Base-by-base conservation (phyloP, 2,329 filamentous ascomycete species). In the Talaromyces sp. region DNA sequence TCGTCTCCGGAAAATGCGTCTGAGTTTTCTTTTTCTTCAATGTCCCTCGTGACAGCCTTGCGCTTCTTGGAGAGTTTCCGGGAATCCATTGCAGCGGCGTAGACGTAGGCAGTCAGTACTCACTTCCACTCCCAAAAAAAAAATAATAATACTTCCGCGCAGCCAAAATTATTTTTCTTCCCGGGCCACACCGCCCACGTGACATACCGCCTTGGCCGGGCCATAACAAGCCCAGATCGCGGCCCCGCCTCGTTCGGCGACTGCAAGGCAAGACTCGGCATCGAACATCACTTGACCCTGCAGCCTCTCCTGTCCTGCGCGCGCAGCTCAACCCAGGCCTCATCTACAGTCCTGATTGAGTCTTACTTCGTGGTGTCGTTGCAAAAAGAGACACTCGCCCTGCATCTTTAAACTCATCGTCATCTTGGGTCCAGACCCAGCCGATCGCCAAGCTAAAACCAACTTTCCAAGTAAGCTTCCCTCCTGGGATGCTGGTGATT, bases 1-100 rank as follows among this genome's bases (percentile, higher is more conserved):
- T 89, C 86, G 66, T 86, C 82, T 32, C 86, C 86, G 24, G 84
- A 86, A 60, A 81, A 80, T 2, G 79, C 74, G 63, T 83, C 78
- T 14, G 78, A 75, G 54, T 76, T 73, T 61, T 78, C 77, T 55
- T 76, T 73, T 61, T 78, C 77, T 53, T 80, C 77, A 19, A 80
- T 75, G 66, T 85, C 84, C 32, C 79, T 79, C 26, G 80, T 82
- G 21, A 84, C 80, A 63, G 84, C 83, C 75, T 89, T 90, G 65
- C 88, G 84, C 79, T 90, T 90, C 72, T 84, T 81, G 32, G 76
- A 79, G 52, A 73, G 68, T 61, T 77, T 74, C 65, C 67, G 66
- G 58, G 67, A 64, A 63, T 70, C 68, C 75, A 77, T 77, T 51
- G 60, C 49, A 10, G 24, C 26, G 43, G 41, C n/a, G 41, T 46